These are phyloP conservation scores for Pezicula neosporulosa DNA, from an alignment of 2,329 filamentous ascomycete genomes.

Conservation along the genomic window DNA sequence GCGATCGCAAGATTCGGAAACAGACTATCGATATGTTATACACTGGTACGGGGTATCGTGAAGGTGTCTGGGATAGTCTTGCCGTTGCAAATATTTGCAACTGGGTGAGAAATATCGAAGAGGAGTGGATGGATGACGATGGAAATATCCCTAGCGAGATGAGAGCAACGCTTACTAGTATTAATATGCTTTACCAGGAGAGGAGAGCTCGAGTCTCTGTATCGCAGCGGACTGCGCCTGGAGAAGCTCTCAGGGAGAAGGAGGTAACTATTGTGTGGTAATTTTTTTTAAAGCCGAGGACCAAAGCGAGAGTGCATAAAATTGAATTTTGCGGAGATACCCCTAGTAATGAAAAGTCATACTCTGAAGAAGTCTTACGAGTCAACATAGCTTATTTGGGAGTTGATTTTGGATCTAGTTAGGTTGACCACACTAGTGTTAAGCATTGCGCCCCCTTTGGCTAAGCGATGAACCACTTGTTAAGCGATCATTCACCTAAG, in stretches of 20 bases:
- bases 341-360: too few species aligned
- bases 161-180: neutral
- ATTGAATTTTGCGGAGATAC: too few species aligned
- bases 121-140: conserved; percentile 7
- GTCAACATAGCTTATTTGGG: too few species aligned
- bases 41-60: conserved; percentile 5
- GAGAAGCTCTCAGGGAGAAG: neutral
- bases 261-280: too few species aligned
- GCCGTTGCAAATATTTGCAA: neutral
- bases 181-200: neutral
- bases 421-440: too few species aligned
- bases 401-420: too few species aligned
- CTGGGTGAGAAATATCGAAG: conserved; percentile 8
- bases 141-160: neutral
- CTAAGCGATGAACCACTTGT: too few species aligned
- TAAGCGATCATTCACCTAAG: too few species aligned
- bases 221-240: neutral
- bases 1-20: conserved; percentile 1
- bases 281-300: too few species aligned
- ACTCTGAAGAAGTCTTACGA: too few species aligned
- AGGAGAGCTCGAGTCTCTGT: neutral
- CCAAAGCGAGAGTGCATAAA: too few species aligned
- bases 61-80: conserved; percentile 12
- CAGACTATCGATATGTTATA: conserved; percentile 7
- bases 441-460: too few species aligned